Conservation (phyloP, 805 yeast species). For the Ogataea allantospora region DNA sequence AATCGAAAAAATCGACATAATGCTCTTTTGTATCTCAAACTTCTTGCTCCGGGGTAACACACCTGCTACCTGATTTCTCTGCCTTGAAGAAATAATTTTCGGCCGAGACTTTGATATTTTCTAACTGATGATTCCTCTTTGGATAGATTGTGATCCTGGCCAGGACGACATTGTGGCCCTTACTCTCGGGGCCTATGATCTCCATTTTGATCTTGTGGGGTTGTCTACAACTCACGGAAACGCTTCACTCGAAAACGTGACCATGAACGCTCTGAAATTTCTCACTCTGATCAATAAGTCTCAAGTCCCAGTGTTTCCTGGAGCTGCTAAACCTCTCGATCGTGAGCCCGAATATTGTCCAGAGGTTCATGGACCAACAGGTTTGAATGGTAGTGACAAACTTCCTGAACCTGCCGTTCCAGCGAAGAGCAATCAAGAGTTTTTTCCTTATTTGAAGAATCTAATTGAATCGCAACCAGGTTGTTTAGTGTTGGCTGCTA, state of each 20-base stretch:
- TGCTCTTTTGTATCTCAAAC: too few relatives aligned
- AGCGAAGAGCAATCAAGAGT: constrained; percentile 17
- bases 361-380: constrained; percentile 70
- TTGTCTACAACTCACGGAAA: constrained; percentile 78
- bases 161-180: constrained; percentile 85
- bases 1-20: too few relatives aligned
- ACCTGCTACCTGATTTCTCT: too few relatives aligned
- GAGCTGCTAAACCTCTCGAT: constrained; percentile 57
- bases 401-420: constrained; percentile 47
- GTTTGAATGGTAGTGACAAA: constrained; percentile 71
- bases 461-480: constrained; percentile 37
- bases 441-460: constrained; percentile 26
- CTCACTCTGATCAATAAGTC: constrained; percentile 55
- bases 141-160: constrained; percentile 94
- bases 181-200: constrained; percentile 58
- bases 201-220: constrained; percentile 58
- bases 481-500: constrained; percentile 60
- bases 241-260: constrained; percentile 60
- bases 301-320: constrained; percentile 65
- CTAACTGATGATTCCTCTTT: constrained; percentile 51
- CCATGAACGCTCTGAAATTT: constrained; percentile 65
- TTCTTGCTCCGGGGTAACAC: too few relatives aligned
- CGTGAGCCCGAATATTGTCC: constrained; percentile 53
- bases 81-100: constrained; percentile 1
- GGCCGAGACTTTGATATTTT: constrained; percentile 7